These are phyloP conservation scores for sweet orange (Citrus sinensis) DNA, from an alignment of 345 rosid genomes.

Conservation along the genomic window DVS_A1.0 CM039162.1:31307501-31308000, in stretches of 20 bases:
- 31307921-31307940: not conserved
- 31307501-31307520: slow-evolving; percentile 37
- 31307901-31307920: not conserved
- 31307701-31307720: not conserved
- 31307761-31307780: slow-evolving; percentile 6
- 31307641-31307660: slow-evolving; percentile 34
- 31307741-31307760: not conserved
- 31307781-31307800: slow-evolving; percentile 29
- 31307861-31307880: slow-evolving; percentile 2
- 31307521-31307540: slow-evolving; percentile 21
- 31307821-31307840: slow-evolving; percentile 27
- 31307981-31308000: slow-evolving; percentile 33
- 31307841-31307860: slow-evolving; percentile 49
- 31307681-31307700: slow-evolving; percentile 34
- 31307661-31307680: slow-evolving; percentile 30
- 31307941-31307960: slow-evolving; percentile 6
- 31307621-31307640: slow-evolving; percentile 42
- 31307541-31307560: slow-evolving; percentile 23
- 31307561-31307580: slow-evolving; percentile 25
- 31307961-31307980: slow-evolving; percentile 47
- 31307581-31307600: slow-evolving; percentile 25
- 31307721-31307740: not conserved
- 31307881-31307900: not conserved
- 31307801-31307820: slow-evolving; percentile 36
- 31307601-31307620: slow-evolving; percentile 20